These are phyloP conservation scores for Lepidium didymum DNA, from an alignment of 345 rosid genomes.

Conservation along the genomic window DNA sequence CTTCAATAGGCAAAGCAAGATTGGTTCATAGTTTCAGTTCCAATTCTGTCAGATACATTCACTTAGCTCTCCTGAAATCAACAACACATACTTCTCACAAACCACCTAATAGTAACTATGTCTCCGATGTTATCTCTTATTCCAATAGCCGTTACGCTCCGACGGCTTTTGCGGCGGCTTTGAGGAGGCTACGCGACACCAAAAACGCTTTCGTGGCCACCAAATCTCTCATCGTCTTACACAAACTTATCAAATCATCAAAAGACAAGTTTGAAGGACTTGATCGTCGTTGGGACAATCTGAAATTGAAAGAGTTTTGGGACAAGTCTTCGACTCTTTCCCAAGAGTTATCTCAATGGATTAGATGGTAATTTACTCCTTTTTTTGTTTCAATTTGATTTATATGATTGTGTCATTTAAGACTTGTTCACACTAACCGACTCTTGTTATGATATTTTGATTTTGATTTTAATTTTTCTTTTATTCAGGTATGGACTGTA, in stretches of 20 bases:
- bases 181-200: conserved; percentile 69
- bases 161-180: conserved; percentile 46
- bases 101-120: conserved; percentile 42
- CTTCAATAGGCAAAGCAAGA: conserved; percentile 65
- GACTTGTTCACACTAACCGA: conserved; percentile 9
- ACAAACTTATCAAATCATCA: conserved; percentile 43
- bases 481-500: conserved; percentile 53
- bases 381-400: background rate
- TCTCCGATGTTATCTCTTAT: conserved; percentile 48
- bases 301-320: conserved; percentile 59
- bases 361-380: conserved; percentile 48
- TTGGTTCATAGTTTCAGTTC: conserved; percentile 35
- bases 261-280: background rate
- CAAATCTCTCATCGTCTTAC: conserved; percentile 63
- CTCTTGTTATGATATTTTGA: background rate
- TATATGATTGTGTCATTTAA: background rate
- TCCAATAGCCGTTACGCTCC: conserved; percentile 59
- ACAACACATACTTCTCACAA: conserved; percentile 51
- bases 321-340: conserved; percentile 39
- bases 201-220: conserved; percentile 55
- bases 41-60: conserved; percentile 29
- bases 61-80: conserved; percentile 56
- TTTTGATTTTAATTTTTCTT: background rate
- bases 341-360: conserved; percentile 70
- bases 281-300: conserved; percentile 48